Evolutionary conservation across 106 monocot genomes (phyloP).

Genomic region (Narthecium ossifragum): DNA sequence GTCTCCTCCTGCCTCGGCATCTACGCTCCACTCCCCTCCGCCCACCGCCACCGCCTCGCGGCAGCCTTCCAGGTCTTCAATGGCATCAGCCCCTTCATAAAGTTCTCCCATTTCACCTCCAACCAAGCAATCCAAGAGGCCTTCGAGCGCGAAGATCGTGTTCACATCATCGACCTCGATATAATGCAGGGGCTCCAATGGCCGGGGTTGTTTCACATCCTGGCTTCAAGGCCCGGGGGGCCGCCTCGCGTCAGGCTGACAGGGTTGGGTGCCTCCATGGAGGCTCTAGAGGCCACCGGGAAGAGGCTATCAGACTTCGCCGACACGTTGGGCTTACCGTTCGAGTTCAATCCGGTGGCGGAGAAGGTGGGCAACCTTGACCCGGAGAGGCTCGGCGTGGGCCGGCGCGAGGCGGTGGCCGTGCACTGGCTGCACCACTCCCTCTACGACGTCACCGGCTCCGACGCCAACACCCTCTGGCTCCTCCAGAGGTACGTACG

Average conservation of each 20-base stretch:
- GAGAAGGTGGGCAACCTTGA: slow-evolving; percentile 88
- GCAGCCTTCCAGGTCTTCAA: slow-evolving; percentile 94
- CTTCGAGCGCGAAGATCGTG: slow-evolving; percentile 73
- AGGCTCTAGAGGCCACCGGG: slow-evolving; percentile 80
- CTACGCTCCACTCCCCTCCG: slow-evolving; percentile 60
- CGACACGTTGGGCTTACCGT: slow-evolving; percentile 73
- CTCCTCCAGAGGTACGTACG: slow-evolving; percentile 80
- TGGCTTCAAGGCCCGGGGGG: slow-evolving; percentile 78
- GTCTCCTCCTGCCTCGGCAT: slow-evolving; percentile 84
- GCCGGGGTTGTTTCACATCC: slow-evolving; percentile 89
- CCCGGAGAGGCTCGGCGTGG: slow-evolving; percentile 56
- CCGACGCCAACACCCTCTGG: slow-evolving; percentile 88
- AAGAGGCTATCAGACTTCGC: slow-evolving; percentile 89
- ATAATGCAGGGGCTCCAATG: slow-evolving; percentile 98
- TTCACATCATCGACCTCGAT: slow-evolving; percentile 93
- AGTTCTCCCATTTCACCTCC: slow-evolving; percentile 96
- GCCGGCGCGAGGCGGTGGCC: slow-evolving; percentile 78
- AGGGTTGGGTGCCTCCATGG: slow-evolving; percentile 78
- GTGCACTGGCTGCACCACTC: slow-evolving; percentile 97
- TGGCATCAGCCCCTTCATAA: slow-evolving; percentile 87
- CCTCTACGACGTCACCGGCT: slow-evolving; percentile 92
- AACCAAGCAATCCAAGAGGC: slow-evolving; percentile 98
- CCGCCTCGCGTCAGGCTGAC: slow-evolving; percentile 77
- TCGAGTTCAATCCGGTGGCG: slow-evolving; percentile 77
- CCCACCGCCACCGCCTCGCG: slow-evolving; percentile 57